These are phyloP conservation scores for Capsella bursapastoris DNA, from an alignment of 345 rosid genomes.

Conservation along the genomic window DNA sequence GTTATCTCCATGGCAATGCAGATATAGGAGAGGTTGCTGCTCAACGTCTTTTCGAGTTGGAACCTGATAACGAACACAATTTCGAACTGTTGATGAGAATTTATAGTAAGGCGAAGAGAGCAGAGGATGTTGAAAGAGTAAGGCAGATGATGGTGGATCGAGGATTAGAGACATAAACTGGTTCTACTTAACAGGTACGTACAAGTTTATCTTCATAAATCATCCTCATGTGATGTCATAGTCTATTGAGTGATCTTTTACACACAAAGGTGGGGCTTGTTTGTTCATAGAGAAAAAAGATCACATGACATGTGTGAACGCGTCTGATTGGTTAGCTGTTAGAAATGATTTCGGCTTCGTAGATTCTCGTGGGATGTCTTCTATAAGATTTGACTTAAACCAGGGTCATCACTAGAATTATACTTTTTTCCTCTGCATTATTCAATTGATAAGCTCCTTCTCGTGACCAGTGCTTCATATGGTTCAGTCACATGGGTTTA, in stretches of 20 bases:
- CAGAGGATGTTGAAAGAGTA: slow-evolving; percentile 63
- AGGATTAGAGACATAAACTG: slow-evolving; percentile 51
- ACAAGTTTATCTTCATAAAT: slow-evolving; percentile 17
- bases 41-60: slow-evolving; percentile 70
- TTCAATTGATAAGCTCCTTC: slow-evolving; percentile 37
- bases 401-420: slow-evolving; percentile 20
- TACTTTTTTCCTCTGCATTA: slow-evolving; percentile 35
- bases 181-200: slow-evolving; percentile 22
- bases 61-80: slow-evolving; percentile 83
- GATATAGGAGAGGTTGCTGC: slow-evolving; percentile 74
- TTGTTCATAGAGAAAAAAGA: slow-evolving; percentile 17
- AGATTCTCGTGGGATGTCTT: slow-evolving; percentile 44
- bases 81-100: slow-evolving; percentile 73
- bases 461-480: slow-evolving; percentile 40
- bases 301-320: slow-evolving; percentile 31
- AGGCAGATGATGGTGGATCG: slow-evolving; percentile 68
- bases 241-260: background rate
- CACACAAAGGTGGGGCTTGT: slow-evolving; percentile 19
- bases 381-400: slow-evolving; percentile 15
- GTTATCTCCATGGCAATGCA: slow-evolving; percentile 65
- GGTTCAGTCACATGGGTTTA: slow-evolving; percentile 44
- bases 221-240: slow-evolving; percentile 14
- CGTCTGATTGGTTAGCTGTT: slow-evolving; percentile 37
- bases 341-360: slow-evolving; percentile 1
- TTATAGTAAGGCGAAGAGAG: slow-evolving; percentile 55